Base-by-base conservation (phyloP, 495 filamentous ascomycete species). In the Penicillium nucicola region DNA sequence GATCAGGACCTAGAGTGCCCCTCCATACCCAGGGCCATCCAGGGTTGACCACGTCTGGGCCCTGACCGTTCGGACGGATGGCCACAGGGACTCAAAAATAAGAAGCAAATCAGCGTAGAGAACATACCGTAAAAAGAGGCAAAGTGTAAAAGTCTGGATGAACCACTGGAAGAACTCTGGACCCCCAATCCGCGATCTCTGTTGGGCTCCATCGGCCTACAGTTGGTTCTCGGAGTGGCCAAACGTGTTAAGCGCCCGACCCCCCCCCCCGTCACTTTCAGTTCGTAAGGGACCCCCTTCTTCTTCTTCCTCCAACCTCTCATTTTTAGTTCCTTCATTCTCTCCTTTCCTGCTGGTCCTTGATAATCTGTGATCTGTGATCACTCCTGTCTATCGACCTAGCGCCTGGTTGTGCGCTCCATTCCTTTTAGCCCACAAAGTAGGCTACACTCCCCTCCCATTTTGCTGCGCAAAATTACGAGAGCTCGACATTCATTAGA, bases 381-480 rank as follows among this genome's bases (percentile, higher is more conserved):
- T 73, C 68, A 61, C 65, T 67, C 67, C 42, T 58, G 64, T 59
- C 59, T 61, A 43, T 59, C 49, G 53, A 50, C 42, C 23, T 56
- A 55, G 66, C 66, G 67, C 57, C 69, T 72, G 65, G 66, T 66
- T 68, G 67, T 68, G 56, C 70, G 64, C 68, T 65, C 55, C 64
- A 68, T 64, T 62, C 62, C 43, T 56, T 58, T 47, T 59, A 53
- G 62, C 61, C 54, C 50, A 57, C 55, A 62, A 53, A 64, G 49
- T 60, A 61, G 42, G 44, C 20, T 48, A 42, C 12, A n/a, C 33
- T 34, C 46, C 25, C 39, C 42, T 31, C 38, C 50, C 25, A 48
- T 63, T 65, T 65, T 65, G 62, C 62, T 64, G 59, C 39, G 56
- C 57, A 44, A 65, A 68, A 60, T 51, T 7, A n/a, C 40, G 37